Base-by-base conservation (phyloP, 441 rosid genomes). In the Eutrema salsugineum region DNA sequence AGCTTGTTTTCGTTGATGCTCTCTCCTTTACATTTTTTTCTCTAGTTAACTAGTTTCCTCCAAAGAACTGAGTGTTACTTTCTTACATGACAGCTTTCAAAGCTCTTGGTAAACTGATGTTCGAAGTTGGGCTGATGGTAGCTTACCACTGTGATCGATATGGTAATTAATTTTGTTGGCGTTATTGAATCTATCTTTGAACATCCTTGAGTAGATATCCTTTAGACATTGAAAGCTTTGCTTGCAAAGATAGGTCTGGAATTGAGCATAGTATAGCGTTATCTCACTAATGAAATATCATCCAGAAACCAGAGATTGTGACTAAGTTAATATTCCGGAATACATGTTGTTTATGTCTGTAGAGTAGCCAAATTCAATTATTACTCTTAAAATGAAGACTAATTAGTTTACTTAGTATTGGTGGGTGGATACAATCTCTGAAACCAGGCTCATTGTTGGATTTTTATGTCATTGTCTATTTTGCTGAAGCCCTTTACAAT, bases 131-230 rank as follows among this genome's bases (percentile, higher is more conserved):
- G 28, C 66, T 84, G 83, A 78, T 88, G 97, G 77, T 92, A 67
- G 98, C 96, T 60, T 82, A 85, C 83, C 99, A 94, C 78, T 94
- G 99, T 35, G 97, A 92, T 85, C 87, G 28, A 77, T 92, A 90
- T 73, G 98, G 99, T 92, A 87, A 50, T 60, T 40, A 32, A 20
- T 30, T n/a, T 68, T 4, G 9, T 16, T 22, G 51, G 49, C 32
- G 42, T 48, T 46, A 59, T 46, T 69, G 43, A 44, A 20, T 32
- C 19, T 53, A 62, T 80, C 68, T 67, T 17, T 1, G 11, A 28
- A 63, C 14, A 24, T 35, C 46, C 14, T 38, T 47, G 11, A 20
- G 17, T 24, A 35, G 12, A 32, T 58, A 4, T 36, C 48, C 35
- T 51, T 30, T n/a, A 14, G 56, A 69, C 19, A 24, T 39, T 57